Percentiles rank a stretch among this genome's conserved stretches.
phyloP scores from a whole-genome alignment of 176 grass and related monocot genomes.

The Tillandsia leiboldiana region DNA sequence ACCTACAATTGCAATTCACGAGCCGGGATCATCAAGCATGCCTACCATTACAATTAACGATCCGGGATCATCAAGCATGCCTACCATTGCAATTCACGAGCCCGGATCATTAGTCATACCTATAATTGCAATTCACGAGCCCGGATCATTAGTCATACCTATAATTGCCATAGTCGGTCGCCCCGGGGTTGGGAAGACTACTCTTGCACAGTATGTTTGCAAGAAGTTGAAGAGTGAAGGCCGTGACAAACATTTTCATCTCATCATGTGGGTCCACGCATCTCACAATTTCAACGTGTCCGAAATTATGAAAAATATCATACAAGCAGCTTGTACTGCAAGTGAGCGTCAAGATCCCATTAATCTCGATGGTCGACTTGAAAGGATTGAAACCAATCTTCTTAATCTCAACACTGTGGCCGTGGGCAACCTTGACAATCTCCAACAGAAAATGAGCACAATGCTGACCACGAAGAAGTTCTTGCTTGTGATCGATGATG shows the following conservation, averaged over 20 bases:
- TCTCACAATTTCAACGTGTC: background rate
- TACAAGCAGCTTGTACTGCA: background rate
- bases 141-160: background rate
- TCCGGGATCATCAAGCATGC: too few species aligned
- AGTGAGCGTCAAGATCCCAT: background rate
- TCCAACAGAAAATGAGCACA: background rate
- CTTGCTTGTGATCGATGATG: conserved; percentile 29
- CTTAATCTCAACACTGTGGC: too few species aligned
- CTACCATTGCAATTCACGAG: too few species aligned
- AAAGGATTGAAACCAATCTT: too few species aligned
- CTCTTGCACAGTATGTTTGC: background rate
- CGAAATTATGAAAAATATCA: background rate
- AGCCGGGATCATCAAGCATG: too few species aligned
- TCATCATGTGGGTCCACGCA: background rate
- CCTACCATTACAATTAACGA: too few species aligned
- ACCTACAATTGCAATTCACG: too few species aligned
- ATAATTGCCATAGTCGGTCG: background rate
- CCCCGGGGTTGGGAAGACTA: background rate
- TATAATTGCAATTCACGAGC: too few species aligned
- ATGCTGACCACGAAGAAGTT: background rate
- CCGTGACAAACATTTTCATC: background rate
- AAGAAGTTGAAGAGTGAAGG: background rate
- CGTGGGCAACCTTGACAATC: background rate
- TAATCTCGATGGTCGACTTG: too few species aligned
- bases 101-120: too few species aligned